A percentile compares a stretch with the other conserved stretches of the same genome.
Evolutionary conservation across 1,139 yeast genomes (phyloP).

Genomic region (Geotrichum carabidarum): DNA sequence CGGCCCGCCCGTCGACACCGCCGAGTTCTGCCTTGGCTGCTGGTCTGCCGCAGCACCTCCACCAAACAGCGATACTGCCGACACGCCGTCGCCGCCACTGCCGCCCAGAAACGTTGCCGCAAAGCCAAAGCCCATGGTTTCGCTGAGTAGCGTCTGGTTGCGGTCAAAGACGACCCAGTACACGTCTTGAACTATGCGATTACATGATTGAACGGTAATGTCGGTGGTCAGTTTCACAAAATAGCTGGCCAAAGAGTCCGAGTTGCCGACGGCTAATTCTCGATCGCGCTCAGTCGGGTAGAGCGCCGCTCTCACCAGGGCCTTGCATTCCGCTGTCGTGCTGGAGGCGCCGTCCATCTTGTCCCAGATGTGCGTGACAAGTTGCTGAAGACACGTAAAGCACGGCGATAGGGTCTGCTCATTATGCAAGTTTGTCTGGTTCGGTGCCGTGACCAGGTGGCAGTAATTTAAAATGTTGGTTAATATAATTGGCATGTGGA

Average conservation of each 20-base stretch:
- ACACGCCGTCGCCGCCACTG: not conserved
- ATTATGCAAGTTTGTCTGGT: not conserved
- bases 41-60: constrained; percentile 17
- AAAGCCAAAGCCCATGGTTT: constrained; percentile 33
- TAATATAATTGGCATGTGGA: not conserved
- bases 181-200: constrained; percentile 25
- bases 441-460: constrained; percentile 1
- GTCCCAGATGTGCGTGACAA: constrained; percentile 3
- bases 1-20: constrained; percentile 5
- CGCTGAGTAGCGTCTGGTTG: constrained; percentile 25
- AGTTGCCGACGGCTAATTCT: constrained; percentile 21
- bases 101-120: constrained; percentile 30
- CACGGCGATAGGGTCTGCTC: constrained; percentile 9
- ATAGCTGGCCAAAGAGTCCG: constrained; percentile 23
- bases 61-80: not conserved
- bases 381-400: constrained; percentile 10
- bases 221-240: constrained; percentile 23
- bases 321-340: constrained; percentile 1
- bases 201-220: constrained; percentile 22
- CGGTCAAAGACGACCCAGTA: constrained; percentile 26
- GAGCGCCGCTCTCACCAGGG: constrained; percentile 14
- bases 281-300: constrained; percentile 25
- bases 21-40: constrained; percentile 18
- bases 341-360: not conserved
- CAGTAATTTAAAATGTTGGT: constrained; percentile 8